Evolutionary conservation across 352 stramenopile genomes (phyloP), one percentile per base, ranked within the genome.

Genomic region (Phytophthora sp.): DNA sequence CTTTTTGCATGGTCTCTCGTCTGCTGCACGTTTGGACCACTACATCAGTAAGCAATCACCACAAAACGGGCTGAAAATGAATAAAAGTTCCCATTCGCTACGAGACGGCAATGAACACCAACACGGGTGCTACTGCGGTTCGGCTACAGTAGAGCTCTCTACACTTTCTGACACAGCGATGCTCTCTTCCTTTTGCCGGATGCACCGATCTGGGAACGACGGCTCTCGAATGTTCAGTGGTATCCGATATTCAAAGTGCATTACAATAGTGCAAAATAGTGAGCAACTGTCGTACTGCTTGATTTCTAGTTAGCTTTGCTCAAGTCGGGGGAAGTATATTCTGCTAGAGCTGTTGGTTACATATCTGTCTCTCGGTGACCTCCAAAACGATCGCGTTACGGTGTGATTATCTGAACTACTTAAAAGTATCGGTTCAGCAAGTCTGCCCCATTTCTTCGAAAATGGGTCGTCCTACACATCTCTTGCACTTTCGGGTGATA

Each of bases 41-140:
- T n/a, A n/a, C n/a, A n/a, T n/a, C n/a, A 24, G 20, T 56, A 57
- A 52, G 60, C 60, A 63, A 68, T 68, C 60, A 63, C 31, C 53
- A 11, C 46, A 57, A 66, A 69, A 45, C 57, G 54, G 42, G 33
- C 31, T 33, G n/a, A 15, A 57, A 58, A 31, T 42, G 15, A 13
- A 2, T 41, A 16, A 26, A 2, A 27, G 9, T 30, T 7, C 31
- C 24, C 23, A 59, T 59, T 36, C 29, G 29, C 12, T 7, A 33
- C n/a, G n/a, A n/a, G n/a, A n/a, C n/a, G n/a, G n/a, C n/a, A n/a
- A n/a, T n/a, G n/a, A n/a, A n/a, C n/a, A n/a, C n/a, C n/a, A n/a
- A n/a, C n/a, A n/a, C 29, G 29, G 29, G 12, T 1, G 29, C 2
- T 33, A n/a, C n/a, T n/a, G n/a, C n/a, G n/a, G n/a, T n/a, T 33